Evolutionary conservation across 2,329 filamentous ascomycete species (phyloP), one percentile per base, ranked within the genome.

Genomic region (Ramularia collo-cygni): DNA sequence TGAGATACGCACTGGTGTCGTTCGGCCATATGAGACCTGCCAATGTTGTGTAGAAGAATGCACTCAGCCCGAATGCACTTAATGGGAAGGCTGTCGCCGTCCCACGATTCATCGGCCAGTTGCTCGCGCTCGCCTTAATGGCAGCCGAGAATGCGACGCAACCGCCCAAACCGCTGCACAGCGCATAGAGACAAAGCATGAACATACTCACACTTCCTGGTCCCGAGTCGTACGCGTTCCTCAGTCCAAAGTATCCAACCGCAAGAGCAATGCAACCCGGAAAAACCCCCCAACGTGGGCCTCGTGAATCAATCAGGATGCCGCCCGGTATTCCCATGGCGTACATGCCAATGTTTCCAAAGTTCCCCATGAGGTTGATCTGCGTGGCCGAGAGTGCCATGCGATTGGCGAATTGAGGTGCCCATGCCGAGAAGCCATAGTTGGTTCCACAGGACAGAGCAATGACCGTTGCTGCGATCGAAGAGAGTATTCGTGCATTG

Each of bases 361-460:
- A 75, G n/a, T 84, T 72, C 30, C 71, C 70, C 59, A 98, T 89
- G 51, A 96, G 65, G 64, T 98, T 96, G 64, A 79, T 88, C 63
- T 95, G 75, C 2, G 90, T 96, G n/a, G 92, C 83, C 10, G 88
- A 88, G 46, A 96, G 77, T 60, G 83, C 80, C 54, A 98, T 72
- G 53, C 77, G 81, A 57, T 93, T 81, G 35, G 89, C 88, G 60
- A 95, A 95, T 65, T 95, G 89, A 14, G 92, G 92, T 10, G 86
- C 88, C 89, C 92, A 98, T 65, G 90, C 90, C 40, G 88, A 95
- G 66, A 95, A 98, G 59, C 89, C 90, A 77, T 98, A 96, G 87
- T 95, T 59, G 35, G 43, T 28, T 37, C 12, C 92, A 63, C 89
- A 95, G 45, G 89, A 87, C 43, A 96, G 72, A 12, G 89, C 80